Conservation (phyloP, 495 filamentous ascomycete species). For the Tuber aestivum region DNA sequence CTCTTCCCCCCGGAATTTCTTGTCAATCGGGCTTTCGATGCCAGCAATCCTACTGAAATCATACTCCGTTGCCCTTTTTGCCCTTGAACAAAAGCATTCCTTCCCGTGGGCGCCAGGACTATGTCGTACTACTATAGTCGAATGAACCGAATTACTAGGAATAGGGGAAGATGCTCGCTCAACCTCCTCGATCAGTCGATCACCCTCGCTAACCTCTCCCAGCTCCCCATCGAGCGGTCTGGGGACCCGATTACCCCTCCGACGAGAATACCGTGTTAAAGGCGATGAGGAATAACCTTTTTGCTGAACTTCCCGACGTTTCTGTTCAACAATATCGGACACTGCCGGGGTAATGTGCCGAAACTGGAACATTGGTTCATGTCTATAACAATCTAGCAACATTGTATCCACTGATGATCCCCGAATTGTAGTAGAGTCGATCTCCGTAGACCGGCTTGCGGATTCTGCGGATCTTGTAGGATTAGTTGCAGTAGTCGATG, state of each 20-base stretch:
- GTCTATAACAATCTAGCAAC: conserved; percentile 22
- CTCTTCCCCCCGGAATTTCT: neutral
- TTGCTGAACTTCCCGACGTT: neutral
- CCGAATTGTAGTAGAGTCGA: neutral
- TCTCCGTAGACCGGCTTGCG: neutral
- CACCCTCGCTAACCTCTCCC: neutral
- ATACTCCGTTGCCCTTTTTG: neutral
- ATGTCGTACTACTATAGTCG: conserved; percentile 12
- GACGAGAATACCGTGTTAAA: conserved; percentile 23
- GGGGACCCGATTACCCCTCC: neutral
- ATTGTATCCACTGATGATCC: conserved; percentile 28
- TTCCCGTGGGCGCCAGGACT: neutral
- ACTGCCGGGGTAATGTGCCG: neutral
- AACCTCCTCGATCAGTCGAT: conserved; percentile 13
- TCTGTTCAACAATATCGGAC: neutral
- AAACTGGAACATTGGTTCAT: neutral
- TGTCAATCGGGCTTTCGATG: neutral
- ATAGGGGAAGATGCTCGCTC: conserved; percentile 11
- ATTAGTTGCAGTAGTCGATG: neutral
- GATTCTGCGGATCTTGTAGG: neutral
- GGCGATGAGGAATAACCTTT: conserved; percentile 20
- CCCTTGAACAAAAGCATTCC: neutral
- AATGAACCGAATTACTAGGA: conserved; percentile 7
- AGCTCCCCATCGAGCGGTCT: too few relatives aligned
- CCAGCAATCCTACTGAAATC: neutral